These are phyloP conservation scores for Termitomyces sp. DNA, from an alignment of 768 basidiomycete species.

Conservation along the genomic window DNA sequence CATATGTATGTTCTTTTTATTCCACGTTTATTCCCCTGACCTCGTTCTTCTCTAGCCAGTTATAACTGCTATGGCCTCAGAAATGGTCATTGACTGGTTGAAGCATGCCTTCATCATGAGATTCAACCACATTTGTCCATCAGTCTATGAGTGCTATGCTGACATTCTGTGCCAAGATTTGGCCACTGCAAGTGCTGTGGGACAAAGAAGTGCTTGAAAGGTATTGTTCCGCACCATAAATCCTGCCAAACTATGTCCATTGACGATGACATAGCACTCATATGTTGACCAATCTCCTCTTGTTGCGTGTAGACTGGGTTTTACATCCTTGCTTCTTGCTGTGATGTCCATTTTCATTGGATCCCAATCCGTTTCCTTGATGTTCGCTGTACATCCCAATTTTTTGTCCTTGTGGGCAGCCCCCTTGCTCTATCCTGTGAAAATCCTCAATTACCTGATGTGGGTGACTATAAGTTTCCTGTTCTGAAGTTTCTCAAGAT, in stretches of 20 bases:
- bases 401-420: slow-evolving; percentile 39
- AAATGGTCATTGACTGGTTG: slow-evolving; percentile 96
- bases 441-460: slow-evolving; percentile 49
- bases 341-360: slow-evolving; percentile 76
- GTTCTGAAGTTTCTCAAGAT: slow-evolving; percentile 46
- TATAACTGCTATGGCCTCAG: slow-evolving; percentile 82
- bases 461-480: slow-evolving; percentile 61
- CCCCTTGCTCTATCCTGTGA: slow-evolving; percentile 38
- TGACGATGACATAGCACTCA: slow-evolving; percentile 48
- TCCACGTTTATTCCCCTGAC: background rate
- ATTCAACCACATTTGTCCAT: slow-evolving; percentile 96
- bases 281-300: slow-evolving; percentile 96
- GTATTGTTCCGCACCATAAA: slow-evolving; percentile 24
- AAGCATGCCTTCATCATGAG: slow-evolving; percentile 99
- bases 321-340: slow-evolving; percentile 87
- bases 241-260: background rate
- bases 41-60: slow-evolving; percentile 58
- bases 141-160: slow-evolving; percentile 90
- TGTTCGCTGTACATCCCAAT: slow-evolving; percentile 46
- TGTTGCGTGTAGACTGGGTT: slow-evolving; percentile 89
- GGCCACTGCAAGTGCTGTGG: slow-evolving; percentile 68
- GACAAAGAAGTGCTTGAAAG: slow-evolving; percentile 65
- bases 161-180: slow-evolving; percentile 95
- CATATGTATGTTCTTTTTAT: slow-evolving; percentile 55
- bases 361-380: slow-evolving; percentile 59